Percentiles rank a stretch among this genome's conserved stretches.
These are phyloP conservation scores for Trichoderma sp. DNA, from an alignment of 2,329 filamentous ascomycete species.

Conservation along the genomic window DNA sequence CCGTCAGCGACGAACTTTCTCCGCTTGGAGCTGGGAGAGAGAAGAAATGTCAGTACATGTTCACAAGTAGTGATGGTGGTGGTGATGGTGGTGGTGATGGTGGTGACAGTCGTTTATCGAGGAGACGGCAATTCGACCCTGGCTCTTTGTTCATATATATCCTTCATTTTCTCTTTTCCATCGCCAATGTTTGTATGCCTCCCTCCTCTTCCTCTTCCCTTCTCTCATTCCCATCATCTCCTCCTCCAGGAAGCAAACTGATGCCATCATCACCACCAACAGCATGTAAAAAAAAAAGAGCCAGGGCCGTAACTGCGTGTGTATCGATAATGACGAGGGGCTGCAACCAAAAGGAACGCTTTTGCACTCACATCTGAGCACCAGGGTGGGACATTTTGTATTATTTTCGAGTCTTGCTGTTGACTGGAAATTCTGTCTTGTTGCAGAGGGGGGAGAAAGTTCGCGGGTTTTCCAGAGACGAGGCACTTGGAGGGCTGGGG, in stretches of 20 bases:
- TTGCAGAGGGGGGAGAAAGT: slow-evolving; percentile 26
- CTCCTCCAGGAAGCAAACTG: neutral
- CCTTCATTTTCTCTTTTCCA: neutral
- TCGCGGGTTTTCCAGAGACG: slow-evolving; percentile 18
- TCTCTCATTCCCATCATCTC: neutral
- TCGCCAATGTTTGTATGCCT: neutral
- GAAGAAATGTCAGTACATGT: neutral
- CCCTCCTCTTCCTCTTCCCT: neutral
- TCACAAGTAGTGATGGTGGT: neutral
- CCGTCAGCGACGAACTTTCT: slow-evolving; percentile 96
- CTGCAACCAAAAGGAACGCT: neutral
- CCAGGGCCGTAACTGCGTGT: neutral
- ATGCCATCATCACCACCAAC: slow-evolving; percentile 14
- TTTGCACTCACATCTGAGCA: slow-evolving; percentile 60
- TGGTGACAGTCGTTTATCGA: neutral
- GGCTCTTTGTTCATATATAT: neutral
- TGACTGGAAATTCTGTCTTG: slow-evolving; percentile 31
- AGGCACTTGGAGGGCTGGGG: slow-evolving; percentile 22
- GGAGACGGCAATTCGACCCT: neutral
- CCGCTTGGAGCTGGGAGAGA: slow-evolving; percentile 71
- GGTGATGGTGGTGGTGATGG: neutral
- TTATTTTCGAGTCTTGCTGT: slow-evolving; percentile 30
- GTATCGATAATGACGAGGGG: slow-evolving; percentile 24
- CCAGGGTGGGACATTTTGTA: slow-evolving; percentile 63
- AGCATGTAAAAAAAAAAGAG: neutral